Evolutionary conservation across 139 green algal genomes (phyloP), one percentile per base, ranked within the genome.

Genomic region (Parachlorella kessleri): DNA sequence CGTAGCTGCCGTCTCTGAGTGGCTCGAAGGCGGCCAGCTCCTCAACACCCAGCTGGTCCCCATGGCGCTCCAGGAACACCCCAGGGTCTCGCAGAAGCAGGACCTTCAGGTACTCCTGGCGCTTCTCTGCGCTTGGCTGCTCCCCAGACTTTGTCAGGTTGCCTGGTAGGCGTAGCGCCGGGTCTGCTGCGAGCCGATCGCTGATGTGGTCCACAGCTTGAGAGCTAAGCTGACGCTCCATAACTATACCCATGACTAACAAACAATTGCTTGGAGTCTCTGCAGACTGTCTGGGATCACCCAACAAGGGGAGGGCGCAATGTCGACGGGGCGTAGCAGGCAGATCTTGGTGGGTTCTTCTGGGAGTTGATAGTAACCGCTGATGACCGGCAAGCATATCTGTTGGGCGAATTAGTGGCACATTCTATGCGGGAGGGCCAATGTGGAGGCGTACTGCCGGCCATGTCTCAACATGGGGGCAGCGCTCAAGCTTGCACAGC

Each of bases 11-110:
- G 28, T 48, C 72, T 26, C 80, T 69, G 40, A 91, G 66, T 1
- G 55, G 55, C 21, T 86, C 70, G 67, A 93, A 93, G 26, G 72
- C 65, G 9, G 37, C 72, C 3, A 81, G 65, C 55, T 93, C 89
- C 26, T 72, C 24, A 0, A 24, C 9, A 1, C 32, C 77, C 18
- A 92, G 77, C 32, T 77, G 48, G 6, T 37, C 40, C 41, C 72
- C 81, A 32, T 91, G 82, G 3, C 86, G 75, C 64, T 91, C 83
- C 0, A 93, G 70, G 59, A 93, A 93, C 0, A 90, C 81, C 4
- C 75, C 75, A 38, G 87, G 85, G 33, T 92, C 83, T 28, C 75
- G 73, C n/a, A 73, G 63, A 32, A 92, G 66, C 64, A 92, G 77
- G 4, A 36, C 38, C 2, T 59, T 64, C 0, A 92, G 63, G 72